A percentile compares a stretch with the other conserved stretches of the same genome.
Evolutionary conservation across 768 basidiomycete genomes (phyloP).

Genomic region (Tylopilus felleus): DNA sequence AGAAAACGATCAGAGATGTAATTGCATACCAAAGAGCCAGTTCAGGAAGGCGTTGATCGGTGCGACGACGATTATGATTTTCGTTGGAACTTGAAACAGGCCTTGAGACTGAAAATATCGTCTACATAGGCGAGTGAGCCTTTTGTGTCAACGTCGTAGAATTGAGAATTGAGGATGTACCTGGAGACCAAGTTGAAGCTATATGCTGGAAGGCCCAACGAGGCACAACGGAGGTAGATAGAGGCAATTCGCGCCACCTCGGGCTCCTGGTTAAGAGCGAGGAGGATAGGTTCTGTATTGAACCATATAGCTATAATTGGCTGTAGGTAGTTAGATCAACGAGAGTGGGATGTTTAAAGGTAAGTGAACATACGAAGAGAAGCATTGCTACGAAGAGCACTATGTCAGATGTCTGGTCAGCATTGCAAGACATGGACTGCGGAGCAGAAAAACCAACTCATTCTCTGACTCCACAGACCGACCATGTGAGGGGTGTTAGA

Average conservation of each 20-base stretch:
- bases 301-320: conserved; percentile 73
- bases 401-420: conserved; percentile 27
- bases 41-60: conserved; percentile 84
- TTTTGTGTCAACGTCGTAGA: conserved; percentile 13
- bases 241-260: conserved; percentile 78
- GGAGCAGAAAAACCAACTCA: conserved; percentile 49
- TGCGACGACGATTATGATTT: conserved; percentile 76
- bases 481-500: conserved; percentile 79
- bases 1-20: neutral
- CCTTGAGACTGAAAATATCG: conserved; percentile 78
- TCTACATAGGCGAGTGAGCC: conserved; percentile 16
- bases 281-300: conserved; percentile 74
- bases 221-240: conserved; percentile 72
- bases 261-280: conserved; percentile 74
- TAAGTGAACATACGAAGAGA: conserved; percentile 51
- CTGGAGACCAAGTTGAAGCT: conserved; percentile 55
- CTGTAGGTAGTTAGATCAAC: conserved; percentile 17
- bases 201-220: conserved; percentile 77
- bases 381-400: conserved; percentile 58
- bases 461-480: conserved; percentile 88
- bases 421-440: neutral
- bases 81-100: conserved; percentile 80
- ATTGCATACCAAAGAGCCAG: conserved; percentile 69
- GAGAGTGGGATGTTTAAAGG: conserved; percentile 39
- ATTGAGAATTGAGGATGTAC: conserved; percentile 41